These are phyloP conservation scores for Metschnikowia picachoensis DNA, from an alignment of 805 yeast genomes.

Conservation along the genomic window DNA sequence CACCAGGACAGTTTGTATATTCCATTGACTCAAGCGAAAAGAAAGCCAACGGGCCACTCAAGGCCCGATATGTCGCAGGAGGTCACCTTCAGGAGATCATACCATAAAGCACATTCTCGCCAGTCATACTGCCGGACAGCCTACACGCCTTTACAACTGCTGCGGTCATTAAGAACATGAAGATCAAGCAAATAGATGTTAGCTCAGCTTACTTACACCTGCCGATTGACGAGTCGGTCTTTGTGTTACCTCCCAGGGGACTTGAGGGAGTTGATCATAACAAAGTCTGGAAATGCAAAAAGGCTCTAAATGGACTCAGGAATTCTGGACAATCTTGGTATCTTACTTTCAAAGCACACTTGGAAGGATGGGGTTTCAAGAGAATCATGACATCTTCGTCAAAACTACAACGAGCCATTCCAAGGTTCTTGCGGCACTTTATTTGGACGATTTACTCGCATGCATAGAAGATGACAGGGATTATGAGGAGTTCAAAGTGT, in stretches of 20 bases:
- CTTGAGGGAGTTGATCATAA: not conserved
- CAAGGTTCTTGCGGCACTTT: not conserved
- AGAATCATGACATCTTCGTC: not conserved
- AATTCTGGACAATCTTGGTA: constrained; percentile 2
- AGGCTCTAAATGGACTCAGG: not conserved
- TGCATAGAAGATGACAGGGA: not conserved
- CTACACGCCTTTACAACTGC: not conserved
- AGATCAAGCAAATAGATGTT: constrained; percentile 2
- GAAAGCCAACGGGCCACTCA: too few relatives aligned
- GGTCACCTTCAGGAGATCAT: too few relatives aligned
- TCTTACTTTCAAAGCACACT: not conserved
- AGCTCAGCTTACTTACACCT: constrained; percentile 2
- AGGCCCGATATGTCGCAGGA: too few relatives aligned
- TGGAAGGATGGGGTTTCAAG: not conserved
- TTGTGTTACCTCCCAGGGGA: not conserved
- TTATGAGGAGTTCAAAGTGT: not conserved
- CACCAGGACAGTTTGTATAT: too few relatives aligned
- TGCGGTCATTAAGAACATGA: not conserved
- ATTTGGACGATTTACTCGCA: not conserved
- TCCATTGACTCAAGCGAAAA: too few relatives aligned
- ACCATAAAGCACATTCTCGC: constrained; percentile 3
- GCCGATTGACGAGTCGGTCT: constrained; percentile 1
- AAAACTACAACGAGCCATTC: not conserved
- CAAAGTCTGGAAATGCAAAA: not conserved
- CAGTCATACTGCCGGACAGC: constrained; percentile 1